Percentiles rank a stretch among this genome's conserved stretches.
Conservation (phyloP, 805 yeast genomes). For the Candida takata region DNA sequence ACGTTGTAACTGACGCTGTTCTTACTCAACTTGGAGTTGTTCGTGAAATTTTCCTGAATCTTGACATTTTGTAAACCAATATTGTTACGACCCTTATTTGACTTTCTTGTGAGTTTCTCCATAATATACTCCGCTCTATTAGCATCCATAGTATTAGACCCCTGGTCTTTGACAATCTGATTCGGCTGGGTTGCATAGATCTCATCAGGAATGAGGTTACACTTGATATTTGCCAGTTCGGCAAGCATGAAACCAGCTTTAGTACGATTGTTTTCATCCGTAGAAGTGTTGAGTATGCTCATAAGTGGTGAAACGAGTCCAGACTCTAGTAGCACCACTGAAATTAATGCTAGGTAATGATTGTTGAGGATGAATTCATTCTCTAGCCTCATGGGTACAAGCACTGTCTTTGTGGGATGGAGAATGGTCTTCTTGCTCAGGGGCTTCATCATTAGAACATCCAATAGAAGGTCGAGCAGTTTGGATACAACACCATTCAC, state of each 20-base stretch:
- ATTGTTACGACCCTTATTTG: slow-evolving; percentile 32
- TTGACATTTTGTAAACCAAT: slow-evolving; percentile 27
- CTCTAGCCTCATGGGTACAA: slow-evolving; percentile 29
- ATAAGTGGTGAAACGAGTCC: slow-evolving; percentile 45
- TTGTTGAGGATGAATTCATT: slow-evolving; percentile 40
- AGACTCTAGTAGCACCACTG: slow-evolving; percentile 48
- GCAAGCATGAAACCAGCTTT: slow-evolving; percentile 62
- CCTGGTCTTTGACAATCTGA: slow-evolving; percentile 25
- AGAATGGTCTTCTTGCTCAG: slow-evolving; percentile 28
- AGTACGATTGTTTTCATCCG: slow-evolving; percentile 38
- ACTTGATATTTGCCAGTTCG: slow-evolving; percentile 50
- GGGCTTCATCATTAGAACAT: slow-evolving; percentile 52
- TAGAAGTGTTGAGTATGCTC: slow-evolving; percentile 32
- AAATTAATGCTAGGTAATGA: slow-evolving; percentile 61
- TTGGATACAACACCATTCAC: slow-evolving; percentile 50
- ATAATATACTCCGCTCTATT: slow-evolving; percentile 37
- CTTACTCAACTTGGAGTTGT: slow-evolving; percentile 15
- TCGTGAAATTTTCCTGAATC: slow-evolving; percentile 18
- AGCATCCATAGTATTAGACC: background rate
- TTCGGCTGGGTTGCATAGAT: slow-evolving; percentile 27
- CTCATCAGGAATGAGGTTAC: slow-evolving; percentile 46
- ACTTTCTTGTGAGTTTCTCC: slow-evolving; percentile 35
- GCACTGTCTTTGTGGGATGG: slow-evolving; percentile 12
- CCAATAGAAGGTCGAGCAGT: slow-evolving; percentile 65
- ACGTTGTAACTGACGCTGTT: slow-evolving; percentile 7